phyloP scores from a whole-genome alignment of 345 rosid genomes.

The Psidium friedrichsthalianum region DNA sequence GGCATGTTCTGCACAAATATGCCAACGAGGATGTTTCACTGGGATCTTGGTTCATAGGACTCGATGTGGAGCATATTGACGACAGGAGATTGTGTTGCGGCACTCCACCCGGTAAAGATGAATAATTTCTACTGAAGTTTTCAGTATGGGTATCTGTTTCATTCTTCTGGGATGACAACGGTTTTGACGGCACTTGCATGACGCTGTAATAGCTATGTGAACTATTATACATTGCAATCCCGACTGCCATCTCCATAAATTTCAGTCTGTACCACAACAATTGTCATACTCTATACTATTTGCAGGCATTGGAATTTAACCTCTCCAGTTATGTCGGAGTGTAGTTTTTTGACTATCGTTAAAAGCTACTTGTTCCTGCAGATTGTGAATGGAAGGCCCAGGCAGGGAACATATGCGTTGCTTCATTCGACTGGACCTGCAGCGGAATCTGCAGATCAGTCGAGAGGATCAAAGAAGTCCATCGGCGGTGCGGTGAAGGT shows the following conservation, averaged over 20 bases:
- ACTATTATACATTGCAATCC: neutral
- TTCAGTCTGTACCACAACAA: neutral
- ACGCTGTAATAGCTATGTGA: neutral
- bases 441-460: constrained; percentile 92
- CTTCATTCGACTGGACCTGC: constrained; percentile 96
- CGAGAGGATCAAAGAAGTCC: constrained; percentile 86
- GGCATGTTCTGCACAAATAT: constrained; percentile 90
- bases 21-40: constrained; percentile 95
- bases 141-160: neutral
- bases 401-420: constrained; percentile 91
- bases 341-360: neutral
- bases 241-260: neutral
- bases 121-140: neutral
- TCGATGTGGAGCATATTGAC: constrained; percentile 84
- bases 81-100: constrained; percentile 95
- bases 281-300: neutral
- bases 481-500: constrained; percentile 85
- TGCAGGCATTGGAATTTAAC: neutral
- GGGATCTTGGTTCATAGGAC: constrained; percentile 98
- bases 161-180: neutral
- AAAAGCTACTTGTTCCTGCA: constrained; percentile 13
- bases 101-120: constrained; percentile 87
- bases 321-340: neutral
- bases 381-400: constrained; percentile 99
- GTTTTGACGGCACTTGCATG: neutral